phyloP scores from a whole-genome alignment of 768 basidiomycete genomes.

The Candolleomyces aberdarensis region DNA sequence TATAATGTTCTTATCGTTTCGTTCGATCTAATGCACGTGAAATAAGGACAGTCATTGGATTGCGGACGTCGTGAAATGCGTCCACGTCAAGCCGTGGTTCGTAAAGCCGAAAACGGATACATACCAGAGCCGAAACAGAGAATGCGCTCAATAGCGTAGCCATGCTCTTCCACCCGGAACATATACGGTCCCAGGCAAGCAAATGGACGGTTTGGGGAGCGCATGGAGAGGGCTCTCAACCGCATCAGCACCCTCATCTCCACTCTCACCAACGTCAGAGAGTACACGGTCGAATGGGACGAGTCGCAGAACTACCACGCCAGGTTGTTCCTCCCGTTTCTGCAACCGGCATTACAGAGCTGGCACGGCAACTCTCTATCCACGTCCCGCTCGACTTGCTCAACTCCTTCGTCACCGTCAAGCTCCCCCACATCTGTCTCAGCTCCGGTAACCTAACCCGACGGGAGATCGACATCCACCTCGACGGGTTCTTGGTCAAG shows the following conservation, averaged over 20 bases:
- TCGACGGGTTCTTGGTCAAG: constrained; percentile 40
- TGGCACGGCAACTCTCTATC: constrained; percentile 33
- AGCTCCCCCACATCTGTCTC: constrained; percentile 33
- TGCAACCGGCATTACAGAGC: constrained; percentile 28
- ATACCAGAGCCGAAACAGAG: constrained; percentile 24
- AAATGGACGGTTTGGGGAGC: constrained; percentile 29
- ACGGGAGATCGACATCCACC: constrained; percentile 27
- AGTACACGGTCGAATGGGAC: constrained; percentile 41
- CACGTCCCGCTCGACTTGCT: constrained; percentile 38
- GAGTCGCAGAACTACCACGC: constrained; percentile 29
- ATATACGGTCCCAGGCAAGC: constrained; percentile 27
- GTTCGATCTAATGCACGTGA: background rate
- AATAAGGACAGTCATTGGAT: constrained; percentile 18
- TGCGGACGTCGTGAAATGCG: constrained; percentile 27
- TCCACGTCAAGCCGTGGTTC: constrained; percentile 40
- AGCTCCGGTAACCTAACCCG: constrained; percentile 26
- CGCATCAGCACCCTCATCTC: constrained; percentile 30
- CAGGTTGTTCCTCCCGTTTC: constrained; percentile 35
- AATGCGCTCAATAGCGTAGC: constrained; percentile 24
- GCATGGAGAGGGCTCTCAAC: constrained; percentile 33
- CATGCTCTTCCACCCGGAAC: constrained; percentile 26
- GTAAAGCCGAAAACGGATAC: constrained; percentile 31
- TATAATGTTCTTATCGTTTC: background rate
- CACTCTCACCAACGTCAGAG: constrained; percentile 28
- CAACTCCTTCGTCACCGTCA: constrained; percentile 26